phyloP scores from a whole-genome alignment of 495 filamentous ascomycete genomes.

The Neurospora intermedia region DNA sequence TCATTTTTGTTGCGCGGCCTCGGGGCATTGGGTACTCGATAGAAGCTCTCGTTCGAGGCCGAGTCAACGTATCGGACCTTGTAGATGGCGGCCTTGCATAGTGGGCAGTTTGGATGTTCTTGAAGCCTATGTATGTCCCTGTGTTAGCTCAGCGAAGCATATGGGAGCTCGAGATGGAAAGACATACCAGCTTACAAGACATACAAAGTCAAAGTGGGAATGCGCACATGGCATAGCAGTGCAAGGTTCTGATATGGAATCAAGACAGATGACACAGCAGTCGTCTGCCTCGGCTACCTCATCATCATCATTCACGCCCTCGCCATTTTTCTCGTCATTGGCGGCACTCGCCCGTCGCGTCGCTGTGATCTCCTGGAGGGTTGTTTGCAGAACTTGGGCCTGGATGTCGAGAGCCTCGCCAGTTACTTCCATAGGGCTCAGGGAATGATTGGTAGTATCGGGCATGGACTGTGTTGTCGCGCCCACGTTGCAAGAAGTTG shows the following conservation, averaged over 20 bases:
- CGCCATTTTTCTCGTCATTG: not conserved
- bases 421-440: slow-evolving; percentile 20
- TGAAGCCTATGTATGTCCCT: slow-evolving; percentile 32
- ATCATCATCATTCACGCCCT: not conserved
- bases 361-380: slow-evolving; percentile 34
- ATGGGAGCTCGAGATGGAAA: not conserved
- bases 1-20: not conserved
- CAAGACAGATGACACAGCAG: slow-evolving; percentile 65
- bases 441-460: not conserved
- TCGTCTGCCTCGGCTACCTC: slow-evolving; percentile 9
- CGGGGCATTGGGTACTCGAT: slow-evolving; percentile 22
- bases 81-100: slow-evolving; percentile 62
- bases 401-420: slow-evolving; percentile 22
- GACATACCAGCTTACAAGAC: slow-evolving; percentile 60
- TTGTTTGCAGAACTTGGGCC: slow-evolving; percentile 34
- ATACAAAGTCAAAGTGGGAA: slow-evolving; percentile 72
- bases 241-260: slow-evolving; percentile 59
- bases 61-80: slow-evolving; percentile 56
- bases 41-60: slow-evolving; percentile 40
- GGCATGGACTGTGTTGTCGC: not conserved
- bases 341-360: slow-evolving; percentile 6
- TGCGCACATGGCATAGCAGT: slow-evolving; percentile 67
- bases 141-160: not conserved
- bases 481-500: not conserved
- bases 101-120: slow-evolving; percentile 59